These are phyloP conservation scores for Coffea humblotiana DNA, from an alignment of 305 asterid genomes.

Conservation along the genomic window DNA sequence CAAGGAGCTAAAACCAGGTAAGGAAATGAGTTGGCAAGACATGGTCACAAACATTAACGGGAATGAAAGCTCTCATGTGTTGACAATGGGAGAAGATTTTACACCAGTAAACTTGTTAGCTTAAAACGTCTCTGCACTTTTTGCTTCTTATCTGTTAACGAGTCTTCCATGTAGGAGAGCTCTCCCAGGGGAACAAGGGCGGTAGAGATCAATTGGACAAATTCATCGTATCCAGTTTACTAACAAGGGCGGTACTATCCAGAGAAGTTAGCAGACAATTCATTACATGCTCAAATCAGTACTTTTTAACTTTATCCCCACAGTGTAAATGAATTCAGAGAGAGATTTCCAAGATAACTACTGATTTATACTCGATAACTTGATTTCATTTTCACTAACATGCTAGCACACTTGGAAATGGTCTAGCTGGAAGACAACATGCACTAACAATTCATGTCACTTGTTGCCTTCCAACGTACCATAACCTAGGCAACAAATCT, in stretches of 20 bases:
- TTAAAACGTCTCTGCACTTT: too few species aligned
- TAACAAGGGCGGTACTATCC: background rate
- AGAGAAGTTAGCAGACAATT: background rate
- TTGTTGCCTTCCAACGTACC: background rate
- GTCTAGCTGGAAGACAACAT: background rate
- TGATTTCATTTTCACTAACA: background rate
- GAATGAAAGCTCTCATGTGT: background rate
- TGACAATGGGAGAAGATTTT: background rate
- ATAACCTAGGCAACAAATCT: background rate
- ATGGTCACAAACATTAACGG: background rate
- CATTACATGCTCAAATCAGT: background rate
- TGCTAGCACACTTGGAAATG: background rate
- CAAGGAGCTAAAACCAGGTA: background rate
- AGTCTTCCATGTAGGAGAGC: too few species aligned
- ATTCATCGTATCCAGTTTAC: background rate
- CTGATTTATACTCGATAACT: background rate
- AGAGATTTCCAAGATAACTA: background rate
- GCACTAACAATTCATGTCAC: background rate
- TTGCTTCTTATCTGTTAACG: too few species aligned
- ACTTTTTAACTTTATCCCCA: background rate
- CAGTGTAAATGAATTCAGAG: background rate
- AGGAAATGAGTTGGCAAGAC: background rate
- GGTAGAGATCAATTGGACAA: background rate
- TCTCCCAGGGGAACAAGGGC: background rate
- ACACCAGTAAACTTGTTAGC: background rate